Evolutionary conservation across 768 basidiomycete species (phyloP), one percentile per base, ranked within the genome.

Genomic region (Lactarius vividus): DNA sequence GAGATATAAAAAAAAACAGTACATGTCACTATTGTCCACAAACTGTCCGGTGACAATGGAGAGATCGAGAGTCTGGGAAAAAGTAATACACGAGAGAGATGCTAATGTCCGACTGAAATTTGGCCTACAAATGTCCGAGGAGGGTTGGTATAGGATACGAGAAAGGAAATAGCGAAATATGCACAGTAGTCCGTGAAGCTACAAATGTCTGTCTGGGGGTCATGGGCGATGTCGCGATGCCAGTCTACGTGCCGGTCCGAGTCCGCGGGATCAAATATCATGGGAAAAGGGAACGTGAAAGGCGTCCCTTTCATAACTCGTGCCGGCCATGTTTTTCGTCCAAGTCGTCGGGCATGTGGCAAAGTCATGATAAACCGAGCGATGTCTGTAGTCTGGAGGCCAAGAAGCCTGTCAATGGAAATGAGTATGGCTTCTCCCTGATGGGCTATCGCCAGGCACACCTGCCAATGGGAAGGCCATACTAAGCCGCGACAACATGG

Each of bases 401-500:
- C 26, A 67, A 35, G 31, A 67, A 67, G n/a, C 67, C 63, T 68
- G 55, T 28, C 5, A 54, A 46, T 33, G 23, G 13, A 20, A 20
- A 35, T 66, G 18, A 66, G 56, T 26, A 52, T 49, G 23, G 23
- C n/a, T 23, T 3, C 35, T 10, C 44, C n/a, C 11, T 6, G 23
- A 13, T 5, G 2, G 10, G 15, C 26, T 11, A 20, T 44, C 20
- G 8, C 42, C 3, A 18, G 28, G 4, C 29, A 59, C 63, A 78
- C 80, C 77, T 64, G 87, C 77, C 66, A 91, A 76, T 37, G 89
- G 89, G 73, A 86, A 89, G 56, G 80, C 80, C 13, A 83, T 74
- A 65, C 82, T 81, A 54, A 91, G 82, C 63, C 78, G 83, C 64
- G 79, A 85, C 83, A 91, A 84, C 66, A 85, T 87, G 69, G 83